Evolutionary conservation across 371 early-diverging fungal genomes (phyloP), one percentile per base, ranked within the genome.

Genomic region (Umbelopsis sp.): DNA sequence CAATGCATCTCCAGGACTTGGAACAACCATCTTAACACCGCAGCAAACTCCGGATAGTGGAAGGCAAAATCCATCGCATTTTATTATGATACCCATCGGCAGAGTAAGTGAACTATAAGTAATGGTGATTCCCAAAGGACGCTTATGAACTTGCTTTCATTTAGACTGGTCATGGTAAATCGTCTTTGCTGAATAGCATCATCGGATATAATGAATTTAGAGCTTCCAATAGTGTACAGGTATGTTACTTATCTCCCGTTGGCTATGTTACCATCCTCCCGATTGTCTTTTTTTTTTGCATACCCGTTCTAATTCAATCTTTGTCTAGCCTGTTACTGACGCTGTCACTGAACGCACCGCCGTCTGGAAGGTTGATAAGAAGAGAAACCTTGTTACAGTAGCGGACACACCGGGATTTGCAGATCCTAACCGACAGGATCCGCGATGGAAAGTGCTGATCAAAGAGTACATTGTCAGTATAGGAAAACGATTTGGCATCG

Each of bases 341-440:
- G 75, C 74, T 22, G 80, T 86, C 32, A 78, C 80, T 0, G 86
- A 86, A 53, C 71, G 86, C 10, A 78, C 86, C 20, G 84, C 81
- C 22, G 70, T 82, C 64, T 83, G 81, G 69, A 73, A 70, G 11
- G 78, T 83, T 38, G 80, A 82, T 44, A 75, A 76, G 35, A 63
- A 57, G 22, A 65, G 35, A 22, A 75, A 69, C 63, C 73, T 70
- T 24, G 79, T 84, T 22, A 86, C 86, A 9, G 71, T 80, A 10
- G 83, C 86, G 29, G 86, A 86, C 68, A 86, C 86, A 1, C 86
- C 83, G 37, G 85, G 85, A 7, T 77, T 86, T 32, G 86, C 81
- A 5, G 86, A 86, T 63, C 76, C 80, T 11, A 81, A 76, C 50
- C 77, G 81, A 48, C 79, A 82, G 32, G 84, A 83, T 63, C 70